Base-by-base conservation (phyloP, 2,329 filamentous ascomycete species). In the Penicillium glabrum region DNA sequence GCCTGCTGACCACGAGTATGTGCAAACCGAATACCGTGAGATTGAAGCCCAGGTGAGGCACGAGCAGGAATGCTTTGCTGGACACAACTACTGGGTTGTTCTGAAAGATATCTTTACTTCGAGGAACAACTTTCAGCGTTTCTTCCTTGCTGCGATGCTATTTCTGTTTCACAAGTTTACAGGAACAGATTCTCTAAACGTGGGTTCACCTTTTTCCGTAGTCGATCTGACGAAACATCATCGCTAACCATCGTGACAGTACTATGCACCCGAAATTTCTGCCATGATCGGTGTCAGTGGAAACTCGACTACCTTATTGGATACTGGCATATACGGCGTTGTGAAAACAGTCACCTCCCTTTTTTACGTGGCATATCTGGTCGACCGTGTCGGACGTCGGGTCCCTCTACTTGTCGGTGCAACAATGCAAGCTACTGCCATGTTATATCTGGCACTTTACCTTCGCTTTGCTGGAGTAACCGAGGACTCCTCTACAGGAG, bases 161-260 rank as follows among this genome's bases (percentile, higher is more conserved):
- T 75, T 76, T 53, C 43, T 78, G 1, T 77, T 77, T 54, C 75
- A 78, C 61, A 77, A 78, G 35, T 71, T 77, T 24, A 78, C 74
- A 2, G 75, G 76, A 1, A 77, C 73, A 1, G 73, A 77, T 58
- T 68, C 68, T 6, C 51, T 78, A 19, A 77, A 77, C 23, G 62
- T 65, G 26, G 41, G 62, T 61, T 45, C 6, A 1, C 21, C 16
- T 5, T 16, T 4, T 11, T 5, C 3, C 5, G 11, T n/a, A 19
- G 16, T 10, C 26, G 10, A 24, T 31, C 5, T 46, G 16, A 0
- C 11, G 26, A 6, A 27, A 27, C 2, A 29, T 10, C n/a, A 9
- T 21, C 23, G 16, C 1, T 23, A 11, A 37, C 35, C n/a, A 9
- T n/a, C 35, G 23, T 23, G 10, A 49, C 14, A 65, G 62, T 78